Evolutionary conservation across 2,329 filamentous ascomycete genomes (phyloP).

Genomic region (Penicillium sp.): DNA sequence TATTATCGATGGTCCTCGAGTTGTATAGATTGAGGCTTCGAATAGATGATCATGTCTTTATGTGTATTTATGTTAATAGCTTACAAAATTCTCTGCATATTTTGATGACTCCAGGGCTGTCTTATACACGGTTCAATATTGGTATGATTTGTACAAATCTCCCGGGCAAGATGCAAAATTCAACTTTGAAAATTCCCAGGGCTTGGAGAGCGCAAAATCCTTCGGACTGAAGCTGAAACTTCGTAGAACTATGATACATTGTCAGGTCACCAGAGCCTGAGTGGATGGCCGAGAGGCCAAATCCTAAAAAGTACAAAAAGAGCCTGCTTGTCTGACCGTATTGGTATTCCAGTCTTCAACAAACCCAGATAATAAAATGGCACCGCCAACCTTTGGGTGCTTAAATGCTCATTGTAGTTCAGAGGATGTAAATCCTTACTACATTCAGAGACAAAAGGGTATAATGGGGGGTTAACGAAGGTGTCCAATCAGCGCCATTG

Average conservation of each 20-base stretch:
- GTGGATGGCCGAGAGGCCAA: background rate
- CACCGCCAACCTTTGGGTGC: background rate
- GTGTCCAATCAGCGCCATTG: constrained; percentile 42
- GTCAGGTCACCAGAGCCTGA: constrained; percentile 9
- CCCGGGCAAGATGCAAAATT: background rate
- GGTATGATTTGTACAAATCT: background rate
- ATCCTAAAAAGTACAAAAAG: constrained; percentile 16
- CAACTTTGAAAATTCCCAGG: no score
- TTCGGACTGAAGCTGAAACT: background rate
- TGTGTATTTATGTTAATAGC: constrained; percentile 21
- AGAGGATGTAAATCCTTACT: background rate
- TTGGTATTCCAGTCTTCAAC: background rate
- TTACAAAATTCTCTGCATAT: constrained; percentile 11
- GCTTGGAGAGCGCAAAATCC: background rate
- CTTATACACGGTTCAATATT: background rate
- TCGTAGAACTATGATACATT: constrained; percentile 20
- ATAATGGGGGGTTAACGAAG: constrained; percentile 1
- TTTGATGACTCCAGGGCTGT: background rate
- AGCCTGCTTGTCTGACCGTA: background rate
- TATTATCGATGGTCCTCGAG: constrained; percentile 62
- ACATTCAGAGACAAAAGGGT: background rate
- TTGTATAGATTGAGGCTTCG: constrained; percentile 27
- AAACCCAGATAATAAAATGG: background rate
- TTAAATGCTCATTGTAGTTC: background rate
- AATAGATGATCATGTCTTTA: constrained; percentile 9